These are phyloP conservation scores for Gamarada debralockiae DNA, from an alignment of 495 filamentous ascomycete species.

Conservation along the genomic window DNA sequence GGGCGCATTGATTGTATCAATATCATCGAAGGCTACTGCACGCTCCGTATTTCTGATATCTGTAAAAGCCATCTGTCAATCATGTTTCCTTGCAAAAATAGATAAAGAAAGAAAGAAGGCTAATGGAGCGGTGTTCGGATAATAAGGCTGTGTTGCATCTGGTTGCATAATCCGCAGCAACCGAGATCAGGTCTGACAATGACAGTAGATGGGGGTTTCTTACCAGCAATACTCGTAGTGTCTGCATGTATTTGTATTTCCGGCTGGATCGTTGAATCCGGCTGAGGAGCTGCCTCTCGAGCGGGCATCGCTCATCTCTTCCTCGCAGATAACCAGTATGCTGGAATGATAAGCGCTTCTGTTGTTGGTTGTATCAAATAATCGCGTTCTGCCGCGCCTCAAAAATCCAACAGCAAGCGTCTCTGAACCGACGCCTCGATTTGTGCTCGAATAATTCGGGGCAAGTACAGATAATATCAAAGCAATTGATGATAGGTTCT, in stretches of 20 bases:
- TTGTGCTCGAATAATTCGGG: not conserved
- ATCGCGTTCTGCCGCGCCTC: no score
- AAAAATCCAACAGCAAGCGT: not conserved
- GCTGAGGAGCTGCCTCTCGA: constrained; percentile 8
- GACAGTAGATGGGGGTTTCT: not conserved
- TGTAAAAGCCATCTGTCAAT: not conserved
- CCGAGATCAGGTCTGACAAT: not conserved
- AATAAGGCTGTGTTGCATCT: not conserved
- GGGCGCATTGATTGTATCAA: constrained; percentile 1
- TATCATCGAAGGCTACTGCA: not conserved
- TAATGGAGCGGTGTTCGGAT: not conserved
- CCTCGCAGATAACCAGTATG: not conserved
- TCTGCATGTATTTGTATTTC: constrained; percentile 13
- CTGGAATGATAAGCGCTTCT: not conserved
- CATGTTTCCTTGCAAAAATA: no score
- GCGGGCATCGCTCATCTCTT: constrained; percentile 20
- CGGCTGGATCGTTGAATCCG: constrained; percentile 1
- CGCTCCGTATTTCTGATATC: not conserved
- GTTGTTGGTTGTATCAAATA: not conserved
- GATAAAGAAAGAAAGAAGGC: not conserved
- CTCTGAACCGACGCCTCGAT: not conserved
- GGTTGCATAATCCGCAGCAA: not conserved
- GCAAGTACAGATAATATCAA: not conserved
- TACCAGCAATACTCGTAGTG: constrained; percentile 18
- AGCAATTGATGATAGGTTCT: not conserved